phyloP scores from a whole-genome alignment of 805 yeast genomes.

The Metschnikowia continentalis region DNA sequence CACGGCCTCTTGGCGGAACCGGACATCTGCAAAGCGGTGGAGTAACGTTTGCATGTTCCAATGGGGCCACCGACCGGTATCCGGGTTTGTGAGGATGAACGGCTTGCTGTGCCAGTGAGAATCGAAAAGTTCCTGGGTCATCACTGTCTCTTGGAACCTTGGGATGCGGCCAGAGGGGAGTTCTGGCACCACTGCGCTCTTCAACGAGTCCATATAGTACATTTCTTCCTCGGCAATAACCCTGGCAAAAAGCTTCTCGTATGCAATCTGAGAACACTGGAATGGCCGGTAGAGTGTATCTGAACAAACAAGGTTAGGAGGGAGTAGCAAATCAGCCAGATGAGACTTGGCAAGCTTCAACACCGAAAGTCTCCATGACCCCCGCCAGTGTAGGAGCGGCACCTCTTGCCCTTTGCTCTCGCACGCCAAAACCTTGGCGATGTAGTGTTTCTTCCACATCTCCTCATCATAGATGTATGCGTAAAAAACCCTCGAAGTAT shows the following conservation, averaged over 20 bases:
- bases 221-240: conserved; percentile 45
- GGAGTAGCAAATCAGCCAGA: conserved; percentile 46
- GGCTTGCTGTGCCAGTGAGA: conserved; percentile 50
- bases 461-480: conserved; percentile 77
- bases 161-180: conserved; percentile 45
- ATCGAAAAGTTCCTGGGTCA: conserved; percentile 47
- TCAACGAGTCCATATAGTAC: conserved; percentile 22
- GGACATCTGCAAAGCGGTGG: conserved; percentile 51
- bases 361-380: conserved; percentile 75
- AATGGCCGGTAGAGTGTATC: conserved; percentile 80
- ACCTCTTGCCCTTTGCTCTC: conserved; percentile 12
- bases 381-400: conserved; percentile 50
- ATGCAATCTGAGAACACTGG: conserved; percentile 72
- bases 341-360: conserved; percentile 30
- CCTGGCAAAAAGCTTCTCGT: conserved; percentile 43
- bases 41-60: conserved; percentile 56
- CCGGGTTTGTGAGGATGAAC: conserved; percentile 48
- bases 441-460: conserved; percentile 66
- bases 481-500: conserved; percentile 61
- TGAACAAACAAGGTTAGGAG: conserved; percentile 56
- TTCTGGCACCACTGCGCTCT: conserved; percentile 4
- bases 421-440: conserved; percentile 6
- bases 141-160: conserved; percentile 42
- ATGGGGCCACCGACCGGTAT: conserved; percentile 51
- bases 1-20: conserved; percentile 81